Evolutionary conservation across 208 protist genomes (phyloP).

Genomic region (Tritrichomonas foetus): DNA sequence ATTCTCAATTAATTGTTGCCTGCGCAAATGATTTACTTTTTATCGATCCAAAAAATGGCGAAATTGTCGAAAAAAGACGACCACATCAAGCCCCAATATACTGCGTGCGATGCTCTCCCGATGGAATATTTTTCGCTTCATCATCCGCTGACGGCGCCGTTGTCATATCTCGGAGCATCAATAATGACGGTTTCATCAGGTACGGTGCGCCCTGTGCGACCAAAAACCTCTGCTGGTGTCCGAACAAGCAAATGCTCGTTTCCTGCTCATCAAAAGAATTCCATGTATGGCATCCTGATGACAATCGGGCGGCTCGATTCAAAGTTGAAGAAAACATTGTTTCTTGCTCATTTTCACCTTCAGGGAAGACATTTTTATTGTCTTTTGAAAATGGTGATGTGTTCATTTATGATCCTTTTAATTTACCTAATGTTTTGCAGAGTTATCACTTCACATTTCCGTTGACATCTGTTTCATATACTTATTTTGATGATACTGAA

Average conservation of each 20-base stretch:
- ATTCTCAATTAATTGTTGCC: background rate
- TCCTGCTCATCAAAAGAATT: background rate
- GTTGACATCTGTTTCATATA: background rate
- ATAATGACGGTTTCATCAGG: background rate
- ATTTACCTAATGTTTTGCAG: background rate
- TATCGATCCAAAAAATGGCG: background rate
- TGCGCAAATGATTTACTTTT: slow-evolving; percentile 10
- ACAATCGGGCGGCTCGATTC: background rate
- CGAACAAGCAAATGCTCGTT: background rate
- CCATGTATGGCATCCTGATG: background rate
- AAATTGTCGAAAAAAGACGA: background rate
- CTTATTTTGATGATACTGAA: background rate
- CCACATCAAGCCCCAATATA: slow-evolving; percentile 7
- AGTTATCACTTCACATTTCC: background rate
- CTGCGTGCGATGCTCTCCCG: background rate
- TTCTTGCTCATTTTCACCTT: background rate
- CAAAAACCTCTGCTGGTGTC: background rate
- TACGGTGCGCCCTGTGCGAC: background rate
- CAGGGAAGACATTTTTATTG: background rate
- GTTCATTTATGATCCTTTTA: background rate
- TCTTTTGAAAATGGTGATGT: slow-evolving; percentile 20
- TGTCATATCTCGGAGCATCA: slow-evolving; percentile 4
- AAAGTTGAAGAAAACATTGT: background rate
- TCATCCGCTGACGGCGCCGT: background rate
- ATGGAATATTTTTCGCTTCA: background rate